phyloP scores from a whole-genome alignment of 176 grass and related monocot genomes.

The maize (Zea mays) region Zm-B73-REFERENCE-NAM-5.0 NC_050105.1:142491501-142492000 shows the following conservation, averaged over 20 bases:
- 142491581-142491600: too few species aligned
- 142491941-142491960: not conserved
- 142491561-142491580: too few species aligned
- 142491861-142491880: not conserved
- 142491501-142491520: too few species aligned
- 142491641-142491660: too few species aligned
- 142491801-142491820: too few species aligned
- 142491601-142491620: too few species aligned
- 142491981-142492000: not conserved
- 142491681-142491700: not conserved
- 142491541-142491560: too few species aligned
- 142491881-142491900: not conserved
- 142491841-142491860: not conserved
- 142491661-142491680: too few species aligned
- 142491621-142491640: too few species aligned
- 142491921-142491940: not conserved
- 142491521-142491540: too few species aligned
- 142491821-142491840: not conserved
- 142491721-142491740: not conserved
- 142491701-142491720: not conserved
- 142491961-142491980: conserved; percentile 7
- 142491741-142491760: not conserved
- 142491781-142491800: too few species aligned
- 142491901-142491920: not conserved
- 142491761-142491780: not conserved